Base-by-base conservation (phyloP, 768 basidiomycete genomes). In the Mycena amicta region DNA sequence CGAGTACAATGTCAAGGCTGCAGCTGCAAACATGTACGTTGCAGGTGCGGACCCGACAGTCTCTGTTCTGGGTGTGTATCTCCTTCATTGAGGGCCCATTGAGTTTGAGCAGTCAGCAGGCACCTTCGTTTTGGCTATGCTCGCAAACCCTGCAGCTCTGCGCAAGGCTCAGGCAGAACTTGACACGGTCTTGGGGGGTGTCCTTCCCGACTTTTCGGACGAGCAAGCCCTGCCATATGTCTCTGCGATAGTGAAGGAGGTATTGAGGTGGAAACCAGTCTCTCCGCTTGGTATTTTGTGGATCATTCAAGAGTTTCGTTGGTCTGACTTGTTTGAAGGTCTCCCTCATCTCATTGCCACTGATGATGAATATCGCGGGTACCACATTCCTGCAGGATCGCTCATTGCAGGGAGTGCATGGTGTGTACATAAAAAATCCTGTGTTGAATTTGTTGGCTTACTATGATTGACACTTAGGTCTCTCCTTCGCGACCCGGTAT, bases 171-270 rank as follows among this genome's bases (percentile, higher is more conserved):
- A 60, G 33, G 39, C 16, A 20, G 59, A 60, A 40, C 30, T 60
- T 13, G 59, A 60, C 54, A 16, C 23, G 28, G 50, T 56, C 15
- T n/a, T 46, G 27, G 59, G 59, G 1, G 16, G 26, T 16, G 33
- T 47, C 15, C 50, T 60, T 3, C 59, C 59, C 26, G 33, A 13
- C 2, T 55, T 61, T 20, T 43, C 56, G 29, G 61, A 65, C 30
- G 43, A 62, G 3, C 55, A 55, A 1, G 29, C 43, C 11, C 55
- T 73, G 2, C 66, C 69, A 18, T 73, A 70, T 47, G 50, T 70
- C 43, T 60, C 66, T 8, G 67, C 67, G 0, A 26, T 72, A 3
- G 53, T 66, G 18, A 60, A 63, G 33, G 71, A 73, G 46, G 59
- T 68, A 22, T 30, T 68, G 39, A 60, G 71, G 11, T 67, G 65